phyloP scores from a whole-genome alignment of 176 grass and related monocot species.

The Triticum turgidum region DNA sequence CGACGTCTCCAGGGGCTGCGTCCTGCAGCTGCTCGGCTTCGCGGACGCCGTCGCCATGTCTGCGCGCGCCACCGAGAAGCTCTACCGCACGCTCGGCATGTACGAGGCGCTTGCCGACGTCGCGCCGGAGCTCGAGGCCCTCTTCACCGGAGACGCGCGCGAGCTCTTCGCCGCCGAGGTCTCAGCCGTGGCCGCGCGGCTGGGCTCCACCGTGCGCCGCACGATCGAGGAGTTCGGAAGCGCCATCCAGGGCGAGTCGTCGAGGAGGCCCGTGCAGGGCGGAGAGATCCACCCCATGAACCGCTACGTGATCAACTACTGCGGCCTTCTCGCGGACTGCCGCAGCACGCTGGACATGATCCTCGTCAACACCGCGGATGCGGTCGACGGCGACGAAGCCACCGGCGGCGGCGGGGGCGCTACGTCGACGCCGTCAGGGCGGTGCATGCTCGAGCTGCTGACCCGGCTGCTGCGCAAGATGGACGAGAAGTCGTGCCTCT shows the following conservation, averaged over 20 bases:
- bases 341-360: constrained; percentile 51
- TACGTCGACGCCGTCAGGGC: constrained; percentile 46
- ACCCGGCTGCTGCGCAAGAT: constrained; percentile 63
- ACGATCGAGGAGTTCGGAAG: constrained; percentile 63
- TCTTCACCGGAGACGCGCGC: constrained; percentile 48
- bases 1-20: constrained; percentile 59
- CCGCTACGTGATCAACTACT: constrained; percentile 90
- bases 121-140: constrained; percentile 37
- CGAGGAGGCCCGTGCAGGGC: constrained; percentile 43
- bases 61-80: constrained; percentile 54
- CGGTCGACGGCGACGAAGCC: background rate
- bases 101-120: constrained; percentile 74
- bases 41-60: constrained; percentile 66
- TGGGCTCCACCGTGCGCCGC: constrained; percentile 49
- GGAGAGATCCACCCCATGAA: constrained; percentile 89
- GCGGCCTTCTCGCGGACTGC: constrained; percentile 69
- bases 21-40: constrained; percentile 79
- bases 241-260: constrained; percentile 59
- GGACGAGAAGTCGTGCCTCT: constrained; percentile 69
- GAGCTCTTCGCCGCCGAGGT: constrained; percentile 55
- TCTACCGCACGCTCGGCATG: constrained; percentile 78
- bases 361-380: constrained; percentile 29
- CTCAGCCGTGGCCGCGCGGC: constrained; percentile 28
- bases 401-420: background rate
- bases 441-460: constrained; percentile 59